Evolutionary conservation across 1,139 yeast genomes (phyloP).

Genomic region (Yamadazyma sp.): DNA sequence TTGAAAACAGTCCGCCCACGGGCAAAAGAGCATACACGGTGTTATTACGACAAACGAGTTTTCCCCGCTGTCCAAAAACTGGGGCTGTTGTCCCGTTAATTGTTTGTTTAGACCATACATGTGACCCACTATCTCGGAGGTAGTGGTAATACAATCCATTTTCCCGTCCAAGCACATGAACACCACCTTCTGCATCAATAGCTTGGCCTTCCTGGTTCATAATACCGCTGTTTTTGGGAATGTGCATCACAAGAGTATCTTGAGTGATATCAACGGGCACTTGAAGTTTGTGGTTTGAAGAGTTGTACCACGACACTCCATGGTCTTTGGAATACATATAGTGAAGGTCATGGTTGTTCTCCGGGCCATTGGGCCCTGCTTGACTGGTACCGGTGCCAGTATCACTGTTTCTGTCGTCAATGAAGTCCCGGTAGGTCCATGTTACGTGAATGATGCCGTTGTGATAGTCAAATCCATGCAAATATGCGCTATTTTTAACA

Average conservation of each 20-base stretch:
- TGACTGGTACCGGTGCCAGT: slow-evolving; percentile 9
- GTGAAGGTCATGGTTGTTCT: slow-evolving; percentile 16
- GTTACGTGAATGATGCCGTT: slow-evolving; percentile 12
- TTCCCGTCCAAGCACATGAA: slow-evolving; percentile 17
- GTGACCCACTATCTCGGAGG: slow-evolving; percentile 2
- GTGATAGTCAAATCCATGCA: slow-evolving; percentile 16
- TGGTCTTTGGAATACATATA: slow-evolving; percentile 13
- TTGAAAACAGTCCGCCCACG: slow-evolving; percentile 1
- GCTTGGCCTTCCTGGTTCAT: slow-evolving; percentile 21
- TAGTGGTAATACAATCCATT: slow-evolving; percentile 15
- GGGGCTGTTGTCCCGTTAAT: slow-evolving; percentile 3
- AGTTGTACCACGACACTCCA: slow-evolving; percentile 15
- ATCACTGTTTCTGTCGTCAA: slow-evolving; percentile 3
- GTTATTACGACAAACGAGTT: slow-evolving; percentile 2
- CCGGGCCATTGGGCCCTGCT: slow-evolving; percentile 20
- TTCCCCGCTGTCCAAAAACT: slow-evolving; percentile 9
- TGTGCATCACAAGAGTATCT: slow-evolving; percentile 10
- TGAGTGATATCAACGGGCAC: slow-evolving; percentile 12
- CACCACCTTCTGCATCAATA: slow-evolving; percentile 12
- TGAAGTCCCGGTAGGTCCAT: slow-evolving; percentile 19
- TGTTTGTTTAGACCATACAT: slow-evolving; percentile 6
- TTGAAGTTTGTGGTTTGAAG: slow-evolving; percentile 5
- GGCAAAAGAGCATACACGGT: slow-evolving; percentile 6
- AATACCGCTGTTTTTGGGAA: slow-evolving; percentile 17
- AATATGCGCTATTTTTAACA: slow-evolving; percentile 15